These are phyloP conservation scores for Antitrichia curtipendula DNA, from an alignment of 225 moss, liverwort and hornwort genomes.

Conservation along the genomic window DNA sequence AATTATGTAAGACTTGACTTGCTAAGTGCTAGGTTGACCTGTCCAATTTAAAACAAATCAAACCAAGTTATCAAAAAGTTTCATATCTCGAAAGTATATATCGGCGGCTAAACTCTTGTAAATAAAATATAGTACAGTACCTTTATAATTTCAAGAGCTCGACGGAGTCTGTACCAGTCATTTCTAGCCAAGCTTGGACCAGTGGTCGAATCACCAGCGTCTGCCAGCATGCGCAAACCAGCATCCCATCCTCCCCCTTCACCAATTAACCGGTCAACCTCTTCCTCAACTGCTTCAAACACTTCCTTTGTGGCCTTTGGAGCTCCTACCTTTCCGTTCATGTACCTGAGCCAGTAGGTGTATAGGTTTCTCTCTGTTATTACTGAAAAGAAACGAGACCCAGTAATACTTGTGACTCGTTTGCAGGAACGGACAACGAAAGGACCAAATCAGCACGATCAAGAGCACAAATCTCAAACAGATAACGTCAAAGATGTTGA, in stretches of 20 bases:
- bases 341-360: constrained; percentile 44
- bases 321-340: constrained; percentile 81
- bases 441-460: background rate
- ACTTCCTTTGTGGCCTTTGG: constrained; percentile 84
- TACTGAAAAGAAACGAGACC: background rate
- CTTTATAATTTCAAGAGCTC: constrained; percentile 91
- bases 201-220: constrained; percentile 72
- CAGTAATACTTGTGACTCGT: background rate
- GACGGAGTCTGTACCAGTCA: constrained; percentile 97
- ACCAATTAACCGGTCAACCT: constrained; percentile 34
- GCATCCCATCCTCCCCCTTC: constrained; percentile 83
- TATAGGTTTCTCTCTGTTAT: background rate
- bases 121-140: constrained; percentile 6
- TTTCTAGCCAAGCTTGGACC: constrained; percentile 72
- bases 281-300: constrained; percentile 54
- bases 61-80: background rate
- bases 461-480: background rate
- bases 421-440: background rate
- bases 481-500: background rate
- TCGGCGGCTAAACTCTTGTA: background rate
- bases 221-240: constrained; percentile 54
- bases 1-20: background rate
- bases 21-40: background rate
- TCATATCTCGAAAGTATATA: background rate
- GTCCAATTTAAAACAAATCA: background rate